Conservation (phyloP, 2,329 filamentous ascomycete species). For the Elsinoe necatrix region DNA sequence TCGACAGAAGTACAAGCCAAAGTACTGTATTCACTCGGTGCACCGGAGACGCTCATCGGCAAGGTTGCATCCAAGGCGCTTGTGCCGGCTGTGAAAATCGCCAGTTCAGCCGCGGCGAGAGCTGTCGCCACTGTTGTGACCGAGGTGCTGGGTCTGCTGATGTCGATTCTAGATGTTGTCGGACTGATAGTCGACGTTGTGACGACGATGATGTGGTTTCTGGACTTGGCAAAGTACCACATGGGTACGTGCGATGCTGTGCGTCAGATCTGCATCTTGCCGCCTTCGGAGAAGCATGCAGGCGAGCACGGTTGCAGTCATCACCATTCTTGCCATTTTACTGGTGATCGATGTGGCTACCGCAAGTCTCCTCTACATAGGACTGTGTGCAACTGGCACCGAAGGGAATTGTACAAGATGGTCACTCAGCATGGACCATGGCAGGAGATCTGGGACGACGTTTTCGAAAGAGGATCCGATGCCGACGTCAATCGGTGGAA, state of each 20-base stretch:
- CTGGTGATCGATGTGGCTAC: background rate
- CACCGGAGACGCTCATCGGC: background rate
- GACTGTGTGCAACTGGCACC: conserved; percentile 1
- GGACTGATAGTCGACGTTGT: too few relatives aligned
- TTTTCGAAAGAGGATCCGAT: background rate
- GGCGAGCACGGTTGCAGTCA: background rate
- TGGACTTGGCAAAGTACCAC: too few relatives aligned
- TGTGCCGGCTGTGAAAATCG: too few relatives aligned
- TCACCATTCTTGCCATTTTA: background rate
- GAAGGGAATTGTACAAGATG: background rate
- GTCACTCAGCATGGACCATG: background rate
- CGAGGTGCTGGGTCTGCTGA: too few relatives aligned
- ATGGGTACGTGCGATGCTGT: background rate
- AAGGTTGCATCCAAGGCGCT: background rate
- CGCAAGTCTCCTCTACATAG: background rate
- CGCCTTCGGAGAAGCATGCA: too few relatives aligned
- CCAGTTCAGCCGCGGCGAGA: too few relatives aligned
- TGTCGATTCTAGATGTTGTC: too few relatives aligned
- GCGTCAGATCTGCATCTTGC: background rate
- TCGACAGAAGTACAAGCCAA: background rate
- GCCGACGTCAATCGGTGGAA: background rate
- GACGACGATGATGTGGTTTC: too few relatives aligned
- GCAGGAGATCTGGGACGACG: background rate
- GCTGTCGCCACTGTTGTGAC: too few relatives aligned
- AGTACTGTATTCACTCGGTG: background rate